These are phyloP conservation scores for Apophysomyces elegans DNA, from an alignment of 371 early-diverging fungal genomes.

Conservation along the genomic window DNA sequence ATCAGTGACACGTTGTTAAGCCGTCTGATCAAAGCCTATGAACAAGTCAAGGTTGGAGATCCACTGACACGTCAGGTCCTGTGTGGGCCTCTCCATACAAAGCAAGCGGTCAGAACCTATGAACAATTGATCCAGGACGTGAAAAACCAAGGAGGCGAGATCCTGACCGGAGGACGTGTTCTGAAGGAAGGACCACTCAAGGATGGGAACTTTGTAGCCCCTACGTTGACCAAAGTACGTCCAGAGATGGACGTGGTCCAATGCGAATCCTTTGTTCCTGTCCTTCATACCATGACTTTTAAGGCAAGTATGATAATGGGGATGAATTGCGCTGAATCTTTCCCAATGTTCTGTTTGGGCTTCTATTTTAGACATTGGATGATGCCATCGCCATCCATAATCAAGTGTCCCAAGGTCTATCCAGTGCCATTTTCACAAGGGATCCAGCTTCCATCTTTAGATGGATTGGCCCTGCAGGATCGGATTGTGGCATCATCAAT, in stretches of 20 bases:
- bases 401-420: conserved; percentile 89
- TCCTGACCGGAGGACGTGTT: conserved; percentile 85
- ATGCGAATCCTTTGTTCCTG: conserved; percentile 96
- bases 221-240: conserved; percentile 85
- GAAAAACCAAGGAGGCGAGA: conserved; percentile 85
- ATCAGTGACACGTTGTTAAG: conserved; percentile 88
- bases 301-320: conserved; percentile 43
- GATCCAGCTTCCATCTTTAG: conserved; percentile 87
- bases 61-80: conserved; percentile 83
- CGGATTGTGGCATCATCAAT: conserved; percentile 98
- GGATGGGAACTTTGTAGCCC: conserved; percentile 91
- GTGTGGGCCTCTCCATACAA: conserved; percentile 95
- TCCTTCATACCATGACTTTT: conserved; percentile 87
- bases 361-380: conserved; percentile 60
- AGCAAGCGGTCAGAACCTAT: conserved; percentile 81
- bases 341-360: too few species aligned
- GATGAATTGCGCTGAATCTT: too few species aligned
- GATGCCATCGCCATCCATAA: conserved; percentile 93
- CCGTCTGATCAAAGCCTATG: conserved; percentile 82
- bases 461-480: conserved; percentile 93
- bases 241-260: conserved; percentile 84
- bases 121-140: conserved; percentile 75
- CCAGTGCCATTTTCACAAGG: conserved; percentile 86
- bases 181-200: conserved; percentile 45
- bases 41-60: conserved; percentile 90